Conservation (phyloP, 345 rosid genomes). For the Aquilaria sinensis region DNA sequence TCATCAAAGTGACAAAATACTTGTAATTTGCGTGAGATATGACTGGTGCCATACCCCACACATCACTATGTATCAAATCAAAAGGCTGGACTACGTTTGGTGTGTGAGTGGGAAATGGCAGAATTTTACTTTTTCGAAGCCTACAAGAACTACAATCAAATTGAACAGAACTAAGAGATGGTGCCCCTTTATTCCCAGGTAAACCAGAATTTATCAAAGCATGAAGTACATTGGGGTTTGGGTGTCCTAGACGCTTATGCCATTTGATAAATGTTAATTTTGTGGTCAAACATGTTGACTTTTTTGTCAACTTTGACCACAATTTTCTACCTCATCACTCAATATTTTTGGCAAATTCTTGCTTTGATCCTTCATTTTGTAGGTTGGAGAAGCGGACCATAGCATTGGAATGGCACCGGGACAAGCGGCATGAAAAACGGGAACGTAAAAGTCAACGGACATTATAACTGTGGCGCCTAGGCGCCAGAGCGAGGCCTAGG, state of each 20-base stretch:
- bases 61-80: slow-evolving; percentile 10
- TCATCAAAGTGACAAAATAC: slow-evolving; percentile 2
- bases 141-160: slow-evolving; percentile 4
- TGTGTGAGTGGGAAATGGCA: background rate
- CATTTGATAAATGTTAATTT: too few species aligned
- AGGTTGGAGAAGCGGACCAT: too few species aligned
- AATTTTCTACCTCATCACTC: too few species aligned
- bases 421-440: too few species aligned
- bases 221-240: slow-evolving; percentile 2
- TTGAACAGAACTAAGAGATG: background rate
- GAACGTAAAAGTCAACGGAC: too few species aligned
- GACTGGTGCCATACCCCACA: slow-evolving; percentile 1
- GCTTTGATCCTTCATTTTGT: too few species aligned
- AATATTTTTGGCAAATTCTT: too few species aligned
- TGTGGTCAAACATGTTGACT: too few species aligned
- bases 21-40: slow-evolving; percentile 1
- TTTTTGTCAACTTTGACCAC: too few species aligned
- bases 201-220: background rate
- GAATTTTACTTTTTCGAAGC: slow-evolving; percentile 4
- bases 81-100: background rate
- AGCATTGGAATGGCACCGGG: too few species aligned
- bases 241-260: background rate
- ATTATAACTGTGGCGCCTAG: too few species aligned
- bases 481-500: too few species aligned
- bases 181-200: slow-evolving; percentile 1